These are phyloP conservation scores for Diophrys sp. DNA, from an alignment of 73 alveolate genomes.

Conservation along the genomic window DNA sequence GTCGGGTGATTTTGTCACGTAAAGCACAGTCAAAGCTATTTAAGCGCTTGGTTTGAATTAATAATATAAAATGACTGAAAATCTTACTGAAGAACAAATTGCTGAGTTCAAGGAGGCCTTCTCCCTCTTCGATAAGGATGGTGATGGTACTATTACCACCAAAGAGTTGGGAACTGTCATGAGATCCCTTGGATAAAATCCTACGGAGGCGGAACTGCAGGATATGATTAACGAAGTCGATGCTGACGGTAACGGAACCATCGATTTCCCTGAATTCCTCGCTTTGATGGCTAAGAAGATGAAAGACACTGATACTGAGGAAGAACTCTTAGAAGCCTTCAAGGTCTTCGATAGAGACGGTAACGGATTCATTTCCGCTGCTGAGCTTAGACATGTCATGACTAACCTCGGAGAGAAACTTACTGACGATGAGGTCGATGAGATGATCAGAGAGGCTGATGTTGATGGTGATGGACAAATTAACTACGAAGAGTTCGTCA, in stretches of 20 bases:
- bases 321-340: conserved; percentile 88
- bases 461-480: not conserved
- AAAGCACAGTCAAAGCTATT: no score
- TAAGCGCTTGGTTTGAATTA: no score
- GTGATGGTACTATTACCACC: conserved; percentile 77
- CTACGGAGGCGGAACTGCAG: conserved; percentile 76
- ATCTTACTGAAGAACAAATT: conserved; percentile 65
- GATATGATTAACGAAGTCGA: conserved; percentile 77
- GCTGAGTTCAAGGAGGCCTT: conserved; percentile 83
- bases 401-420: conserved; percentile 19
- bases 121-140: conserved; percentile 85
- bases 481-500: conserved; percentile 36
- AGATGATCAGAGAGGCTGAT: no score
- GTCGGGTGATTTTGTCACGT: no score
- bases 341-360: conserved; percentile 79
- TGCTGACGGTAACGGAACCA: conserved; percentile 74
- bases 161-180: conserved; percentile 82
- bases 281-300: conserved; percentile 75
- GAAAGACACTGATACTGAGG: conserved; percentile 89
- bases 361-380: conserved; percentile 55
- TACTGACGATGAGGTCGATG: conserved; percentile 39
- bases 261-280: conserved; percentile 71
- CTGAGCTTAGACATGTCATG: conserved; percentile 39
- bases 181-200: conserved; percentile 80
- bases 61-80: conserved; percentile 20